phyloP scores from a whole-genome alignment of 108 stramenopile species.

The Pseudonitzschia multistriata region DNA sequence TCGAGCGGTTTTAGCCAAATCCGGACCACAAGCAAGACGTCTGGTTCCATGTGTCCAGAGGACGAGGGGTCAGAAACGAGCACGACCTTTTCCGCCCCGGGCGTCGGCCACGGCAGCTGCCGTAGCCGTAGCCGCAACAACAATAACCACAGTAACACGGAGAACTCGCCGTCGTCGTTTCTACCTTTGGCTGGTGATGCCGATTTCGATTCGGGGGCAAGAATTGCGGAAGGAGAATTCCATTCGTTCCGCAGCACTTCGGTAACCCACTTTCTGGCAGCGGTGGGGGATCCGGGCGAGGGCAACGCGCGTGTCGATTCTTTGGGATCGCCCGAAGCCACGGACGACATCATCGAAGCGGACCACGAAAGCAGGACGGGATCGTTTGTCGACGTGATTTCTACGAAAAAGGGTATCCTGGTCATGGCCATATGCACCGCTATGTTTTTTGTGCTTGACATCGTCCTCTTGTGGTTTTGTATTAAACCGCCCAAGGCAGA shows the following conservation, averaged over 20 bases:
- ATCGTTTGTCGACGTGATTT: neutral
- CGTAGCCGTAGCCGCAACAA: neutral
- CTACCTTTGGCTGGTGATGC: too few species aligned
- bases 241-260: too few species aligned
- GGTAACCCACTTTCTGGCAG: too few species aligned
- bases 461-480: neutral
- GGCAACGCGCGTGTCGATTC: neutral
- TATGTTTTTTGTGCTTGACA: neutral
- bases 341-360: neutral
- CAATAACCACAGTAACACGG: too few species aligned
- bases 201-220: too few species aligned
- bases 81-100: constrained; percentile 16
- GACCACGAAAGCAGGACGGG: neutral
- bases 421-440: neutral
- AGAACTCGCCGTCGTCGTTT: neutral
- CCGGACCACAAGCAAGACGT: neutral
- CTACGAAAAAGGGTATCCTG: neutral
- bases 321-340: neutral
- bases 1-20: constrained; percentile 25
- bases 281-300: neutral
- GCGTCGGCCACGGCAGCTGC: neutral
- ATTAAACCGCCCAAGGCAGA: neutral
- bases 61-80: constrained; percentile 15
- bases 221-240: too few species aligned
- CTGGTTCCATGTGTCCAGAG: neutral